These are phyloP conservation scores for Heliamphora pulchella DNA, from an alignment of 179 eudicot genomes.

Conservation along the genomic window DNA sequence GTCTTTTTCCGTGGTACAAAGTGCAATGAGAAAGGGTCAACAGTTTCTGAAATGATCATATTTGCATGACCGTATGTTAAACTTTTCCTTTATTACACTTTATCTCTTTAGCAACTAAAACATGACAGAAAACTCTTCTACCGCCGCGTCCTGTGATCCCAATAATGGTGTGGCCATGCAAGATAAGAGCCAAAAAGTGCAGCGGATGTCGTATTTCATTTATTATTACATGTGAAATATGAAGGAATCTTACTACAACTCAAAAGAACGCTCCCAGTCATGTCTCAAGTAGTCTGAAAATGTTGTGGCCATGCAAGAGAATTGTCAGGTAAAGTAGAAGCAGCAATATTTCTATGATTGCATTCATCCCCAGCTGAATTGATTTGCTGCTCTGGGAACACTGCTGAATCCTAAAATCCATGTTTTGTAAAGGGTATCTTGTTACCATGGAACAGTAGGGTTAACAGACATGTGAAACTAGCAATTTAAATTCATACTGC, in stretches of 20 bases:
- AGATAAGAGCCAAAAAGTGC: neutral
- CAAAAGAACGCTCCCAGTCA: neutral
- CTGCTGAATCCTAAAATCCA: neutral
- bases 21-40: neutral
- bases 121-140: neutral
- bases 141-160: neutral
- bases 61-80: neutral
- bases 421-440: neutral
- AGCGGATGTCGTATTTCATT: neutral
- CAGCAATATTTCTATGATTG: neutral
- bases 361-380: neutral
- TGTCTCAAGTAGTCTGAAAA: neutral
- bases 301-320: neutral
- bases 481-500: neutral
- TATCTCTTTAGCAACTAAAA: neutral
- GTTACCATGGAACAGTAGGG: neutral
- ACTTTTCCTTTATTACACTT: neutral
- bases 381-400: neutral
- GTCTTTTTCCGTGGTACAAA: neutral
- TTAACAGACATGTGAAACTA: neutral
- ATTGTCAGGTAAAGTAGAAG: neutral
- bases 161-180: neutral
- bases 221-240: neutral
- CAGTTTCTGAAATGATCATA: constrained; percentile 3
- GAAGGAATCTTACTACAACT: neutral